These are phyloP conservation scores for Clarireedia monteithiana DNA, from an alignment of 2,329 filamentous ascomycete genomes.

Conservation along the genomic window DNA sequence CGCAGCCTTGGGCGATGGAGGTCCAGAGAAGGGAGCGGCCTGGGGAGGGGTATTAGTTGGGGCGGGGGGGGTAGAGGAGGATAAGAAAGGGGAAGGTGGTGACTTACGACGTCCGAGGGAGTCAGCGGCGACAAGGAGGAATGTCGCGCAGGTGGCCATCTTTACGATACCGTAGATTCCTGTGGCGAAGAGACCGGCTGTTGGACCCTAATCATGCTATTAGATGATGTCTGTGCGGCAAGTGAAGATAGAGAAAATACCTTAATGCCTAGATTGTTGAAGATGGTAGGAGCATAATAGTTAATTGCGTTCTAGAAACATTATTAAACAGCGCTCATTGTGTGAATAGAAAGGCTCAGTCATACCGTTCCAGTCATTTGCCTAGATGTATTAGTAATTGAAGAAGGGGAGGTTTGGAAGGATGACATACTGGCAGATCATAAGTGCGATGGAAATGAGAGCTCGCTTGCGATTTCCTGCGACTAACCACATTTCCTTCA, in stretches of 20 bases:
- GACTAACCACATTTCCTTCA: conserved; percentile 54
- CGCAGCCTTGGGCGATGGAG: conserved; percentile 50
- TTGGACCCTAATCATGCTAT: conserved; percentile 27
- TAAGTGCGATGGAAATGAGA: conserved; percentile 53
- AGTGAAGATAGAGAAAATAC: conserved; percentile 17
- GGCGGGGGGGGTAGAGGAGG: no score
- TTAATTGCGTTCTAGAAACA: conserved; percentile 37
- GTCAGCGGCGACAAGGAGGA: conserved; percentile 61
- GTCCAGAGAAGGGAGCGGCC: conserved; percentile 47
- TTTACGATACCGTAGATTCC: conserved; percentile 69
- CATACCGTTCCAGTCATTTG: conserved; percentile 49
- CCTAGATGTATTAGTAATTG: background rate
- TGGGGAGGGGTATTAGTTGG: no score
- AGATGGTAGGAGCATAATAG: conserved; percentile 56
- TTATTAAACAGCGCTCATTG: no score
- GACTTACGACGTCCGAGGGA: conserved; percentile 52
- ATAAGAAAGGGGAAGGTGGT: no score
- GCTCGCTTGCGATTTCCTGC: conserved; percentile 55
- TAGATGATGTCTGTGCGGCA: no score
- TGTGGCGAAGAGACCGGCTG: conserved; percentile 60
- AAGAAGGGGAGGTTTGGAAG: no score
- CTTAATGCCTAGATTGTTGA: conserved; percentile 53
- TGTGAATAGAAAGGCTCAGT: no score
- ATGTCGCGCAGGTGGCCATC: conserved; percentile 53
- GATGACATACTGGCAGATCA: conserved; percentile 41